Conservation (phyloP, 2,329 filamentous ascomycete genomes). For the Nakataea oryzae region DNA sequence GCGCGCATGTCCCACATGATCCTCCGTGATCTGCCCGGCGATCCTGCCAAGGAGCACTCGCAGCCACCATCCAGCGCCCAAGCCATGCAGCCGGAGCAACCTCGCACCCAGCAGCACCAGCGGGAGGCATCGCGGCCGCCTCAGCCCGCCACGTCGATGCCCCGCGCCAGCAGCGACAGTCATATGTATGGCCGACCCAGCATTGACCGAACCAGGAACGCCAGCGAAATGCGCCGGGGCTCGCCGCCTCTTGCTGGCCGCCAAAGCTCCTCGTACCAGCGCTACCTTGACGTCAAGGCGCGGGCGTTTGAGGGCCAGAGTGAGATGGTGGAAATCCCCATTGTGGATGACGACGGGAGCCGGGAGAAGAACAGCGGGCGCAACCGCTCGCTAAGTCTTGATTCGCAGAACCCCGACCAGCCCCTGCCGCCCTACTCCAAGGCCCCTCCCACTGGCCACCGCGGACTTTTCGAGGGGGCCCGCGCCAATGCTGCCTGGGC, state of each 20-base stretch:
- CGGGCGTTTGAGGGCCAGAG: neutral
- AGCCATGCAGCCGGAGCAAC: neutral
- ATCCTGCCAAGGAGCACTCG: neutral
- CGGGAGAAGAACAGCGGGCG: neutral
- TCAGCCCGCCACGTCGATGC: neutral
- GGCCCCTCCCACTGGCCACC: neutral
- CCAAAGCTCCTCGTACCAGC: neutral
- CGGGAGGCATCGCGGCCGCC: too few relatives aligned
- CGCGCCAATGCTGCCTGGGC: neutral
- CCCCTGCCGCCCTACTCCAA: neutral
- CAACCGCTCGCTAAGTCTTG: neutral
- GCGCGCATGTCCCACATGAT: neutral
- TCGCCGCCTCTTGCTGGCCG: neutral
- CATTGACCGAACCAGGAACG: neutral
- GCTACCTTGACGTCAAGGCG: neutral
- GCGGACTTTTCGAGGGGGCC: neutral
- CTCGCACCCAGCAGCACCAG: neutral
- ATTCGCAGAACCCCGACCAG: neutral
- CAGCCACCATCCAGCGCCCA: neutral
- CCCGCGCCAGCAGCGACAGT: neutral
- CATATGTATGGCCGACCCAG: neutral
- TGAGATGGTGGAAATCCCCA: conserved; percentile 3
- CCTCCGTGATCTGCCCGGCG: neutral
- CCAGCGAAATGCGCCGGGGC: neutral
- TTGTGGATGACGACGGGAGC: neutral